Evolutionary conservation across 2,329 filamentous ascomycete species (phyloP).

Genomic region (Sclerotinia glacialis): DNA sequence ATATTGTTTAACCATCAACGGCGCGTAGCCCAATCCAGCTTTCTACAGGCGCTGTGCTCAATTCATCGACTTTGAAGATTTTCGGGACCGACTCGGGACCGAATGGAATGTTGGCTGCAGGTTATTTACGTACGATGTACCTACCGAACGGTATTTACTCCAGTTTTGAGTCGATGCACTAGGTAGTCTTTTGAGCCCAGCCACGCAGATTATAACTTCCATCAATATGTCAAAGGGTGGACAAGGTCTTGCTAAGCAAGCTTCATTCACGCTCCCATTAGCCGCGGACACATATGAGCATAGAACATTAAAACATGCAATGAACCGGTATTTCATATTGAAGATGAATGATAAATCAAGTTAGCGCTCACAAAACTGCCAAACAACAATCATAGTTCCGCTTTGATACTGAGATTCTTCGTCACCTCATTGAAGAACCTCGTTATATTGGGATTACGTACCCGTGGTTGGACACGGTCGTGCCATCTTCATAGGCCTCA

Average conservation of each 20-base stretch:
- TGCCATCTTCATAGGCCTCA: neutral
- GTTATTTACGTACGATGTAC: neutral
- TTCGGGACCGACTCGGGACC: neutral
- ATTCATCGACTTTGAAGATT: neutral
- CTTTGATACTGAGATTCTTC: neutral
- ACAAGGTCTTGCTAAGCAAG: neutral
- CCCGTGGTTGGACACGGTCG: neutral
- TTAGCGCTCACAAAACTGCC: neutral
- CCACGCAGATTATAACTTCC: neutral
- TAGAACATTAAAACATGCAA: neutral
- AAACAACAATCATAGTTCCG: neutral
- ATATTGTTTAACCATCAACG: no score
- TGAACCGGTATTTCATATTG: neutral
- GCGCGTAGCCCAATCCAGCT: neutral
- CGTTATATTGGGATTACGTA: neutral
- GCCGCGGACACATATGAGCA: neutral
- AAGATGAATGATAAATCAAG: neutral
- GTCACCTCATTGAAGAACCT: neutral
- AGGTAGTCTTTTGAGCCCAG: neutral
- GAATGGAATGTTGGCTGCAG: neutral
- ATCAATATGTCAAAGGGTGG: neutral
- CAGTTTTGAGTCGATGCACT: neutral
- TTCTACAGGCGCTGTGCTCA: neutral
- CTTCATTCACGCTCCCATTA: neutral
- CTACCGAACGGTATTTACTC: neutral